Evolutionary conservation across 225 moss, liverwort and hornwort species (phyloP).

Genomic region (Climacium dendroides): DNA sequence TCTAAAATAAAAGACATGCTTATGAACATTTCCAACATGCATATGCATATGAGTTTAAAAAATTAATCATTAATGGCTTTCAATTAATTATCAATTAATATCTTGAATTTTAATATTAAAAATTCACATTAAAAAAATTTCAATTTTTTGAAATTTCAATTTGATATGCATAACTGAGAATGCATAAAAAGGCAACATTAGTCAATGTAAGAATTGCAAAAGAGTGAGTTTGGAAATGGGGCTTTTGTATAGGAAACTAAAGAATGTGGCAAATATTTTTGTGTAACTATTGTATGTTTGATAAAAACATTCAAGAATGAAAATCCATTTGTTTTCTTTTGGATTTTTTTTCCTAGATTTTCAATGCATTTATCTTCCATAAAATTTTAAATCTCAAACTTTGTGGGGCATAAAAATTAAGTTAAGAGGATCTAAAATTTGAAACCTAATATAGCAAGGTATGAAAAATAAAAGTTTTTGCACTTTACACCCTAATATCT

Average conservation of each 20-base stretch:
- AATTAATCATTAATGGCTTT: background rate
- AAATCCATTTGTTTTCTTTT: background rate
- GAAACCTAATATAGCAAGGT: background rate
- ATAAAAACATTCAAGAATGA: background rate
- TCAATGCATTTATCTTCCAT: background rate
- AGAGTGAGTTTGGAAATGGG: background rate
- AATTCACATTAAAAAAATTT: background rate
- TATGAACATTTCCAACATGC: background rate
- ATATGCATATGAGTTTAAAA: background rate
- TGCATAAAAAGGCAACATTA: background rate
- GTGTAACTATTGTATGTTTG: background rate
- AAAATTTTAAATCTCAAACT: background rate
- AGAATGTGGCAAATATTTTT: background rate
- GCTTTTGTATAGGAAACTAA: background rate
- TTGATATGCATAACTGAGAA: background rate
- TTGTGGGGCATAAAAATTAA: accelerated
- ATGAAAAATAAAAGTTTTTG: background rate
- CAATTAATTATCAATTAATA: background rate
- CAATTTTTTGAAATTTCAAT: background rate
- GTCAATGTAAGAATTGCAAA: background rate
- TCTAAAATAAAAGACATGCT: background rate
- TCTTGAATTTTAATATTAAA: background rate
- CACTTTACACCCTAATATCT: background rate
- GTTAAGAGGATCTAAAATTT: background rate
- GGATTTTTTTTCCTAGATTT: background rate